Evolutionary conservation across 2,329 filamentous ascomycete genomes (phyloP).

Genomic region (Thielaviopsis euricoi): DNA sequence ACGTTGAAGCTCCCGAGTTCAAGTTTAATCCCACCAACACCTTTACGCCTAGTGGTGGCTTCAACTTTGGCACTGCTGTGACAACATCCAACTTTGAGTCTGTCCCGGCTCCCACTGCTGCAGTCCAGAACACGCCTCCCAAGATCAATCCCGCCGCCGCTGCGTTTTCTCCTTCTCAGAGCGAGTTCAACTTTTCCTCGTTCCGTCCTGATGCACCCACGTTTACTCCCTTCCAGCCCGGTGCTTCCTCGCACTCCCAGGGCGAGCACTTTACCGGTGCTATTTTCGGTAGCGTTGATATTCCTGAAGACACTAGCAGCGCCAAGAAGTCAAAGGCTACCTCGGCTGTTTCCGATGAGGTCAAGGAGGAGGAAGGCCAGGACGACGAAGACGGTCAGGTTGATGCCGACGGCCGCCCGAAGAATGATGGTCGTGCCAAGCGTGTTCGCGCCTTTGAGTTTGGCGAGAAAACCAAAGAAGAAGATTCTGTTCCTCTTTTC

Average conservation of each 20-base stretch:
- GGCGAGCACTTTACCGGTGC: conserved; percentile 28
- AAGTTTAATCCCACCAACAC: conserved; percentile 47
- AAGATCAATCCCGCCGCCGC: conserved; percentile 56
- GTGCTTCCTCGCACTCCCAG: conserved; percentile 29
- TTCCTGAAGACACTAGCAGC: conserved; percentile 48
- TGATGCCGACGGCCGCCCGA: conserved; percentile 39
- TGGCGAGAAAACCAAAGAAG: conserved; percentile 33
- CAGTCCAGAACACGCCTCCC: conserved; percentile 23
- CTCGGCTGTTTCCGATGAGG: conserved; percentile 49
- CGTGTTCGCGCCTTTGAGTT: conserved; percentile 42
- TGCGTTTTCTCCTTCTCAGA: conserved; percentile 51
- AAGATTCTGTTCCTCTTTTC: conserved; percentile 60
- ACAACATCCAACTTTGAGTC: conserved; percentile 31
- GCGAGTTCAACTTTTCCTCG: conserved; percentile 53
- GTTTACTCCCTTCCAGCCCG: conserved; percentile 47
- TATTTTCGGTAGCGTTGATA: conserved; percentile 55
- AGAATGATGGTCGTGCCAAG: conserved; percentile 57
- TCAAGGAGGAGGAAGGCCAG: conserved; percentile 18
- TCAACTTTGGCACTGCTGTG: conserved; percentile 24
- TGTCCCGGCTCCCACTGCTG: conserved; percentile 25
- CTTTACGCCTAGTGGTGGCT: conserved; percentile 27
- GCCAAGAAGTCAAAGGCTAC: conserved; percentile 66
- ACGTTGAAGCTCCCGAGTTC: conserved; percentile 80
- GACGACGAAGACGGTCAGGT: conserved; percentile 27
- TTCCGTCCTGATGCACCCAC: conserved; percentile 63